These are phyloP conservation scores for Hypoxylon sp. DNA, from an alignment of 2,329 filamentous ascomycete species.

Conservation along the genomic window DNA sequence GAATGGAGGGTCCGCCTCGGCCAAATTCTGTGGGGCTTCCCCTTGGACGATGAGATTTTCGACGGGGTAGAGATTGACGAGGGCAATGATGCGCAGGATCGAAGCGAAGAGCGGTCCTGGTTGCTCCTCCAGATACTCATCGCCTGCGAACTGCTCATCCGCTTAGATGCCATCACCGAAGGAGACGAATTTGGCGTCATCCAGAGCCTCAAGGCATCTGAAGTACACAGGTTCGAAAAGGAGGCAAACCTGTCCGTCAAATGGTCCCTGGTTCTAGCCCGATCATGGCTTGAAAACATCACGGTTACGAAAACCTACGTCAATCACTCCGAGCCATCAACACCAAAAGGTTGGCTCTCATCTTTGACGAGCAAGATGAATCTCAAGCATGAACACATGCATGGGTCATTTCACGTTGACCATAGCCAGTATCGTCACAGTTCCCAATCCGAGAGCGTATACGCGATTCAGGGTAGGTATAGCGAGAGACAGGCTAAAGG, in stretches of 20 bases:
- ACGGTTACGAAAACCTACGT: conserved; percentile 58
- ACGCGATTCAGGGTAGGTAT: conserved; percentile 63
- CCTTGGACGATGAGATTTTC: conserved; percentile 59
- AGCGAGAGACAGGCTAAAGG: conserved; percentile 67
- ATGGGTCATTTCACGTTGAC: conserved; percentile 48
- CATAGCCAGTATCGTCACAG: conserved; percentile 49
- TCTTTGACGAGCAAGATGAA: conserved; percentile 64
- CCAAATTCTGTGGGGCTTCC: conserved; percentile 72
- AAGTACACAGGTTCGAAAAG: conserved; percentile 68
- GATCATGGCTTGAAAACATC: conserved; percentile 74
- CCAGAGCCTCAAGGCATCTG: conserved; percentile 60
- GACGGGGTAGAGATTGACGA: conserved; percentile 62
- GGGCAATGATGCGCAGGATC: conserved; percentile 56
- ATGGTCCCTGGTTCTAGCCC: conserved; percentile 71
- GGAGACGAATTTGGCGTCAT: conserved; percentile 62
- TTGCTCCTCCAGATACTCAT: conserved; percentile 71
- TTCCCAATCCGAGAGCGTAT: conserved; percentile 47
- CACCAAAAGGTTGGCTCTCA: conserved; percentile 61
- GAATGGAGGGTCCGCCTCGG: conserved; percentile 79
- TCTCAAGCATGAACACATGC: conserved; percentile 49
- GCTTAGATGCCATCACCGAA: conserved; percentile 69
- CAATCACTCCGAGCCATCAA: conserved; percentile 45
- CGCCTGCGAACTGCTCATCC: conserved; percentile 69
- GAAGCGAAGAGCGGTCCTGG: conserved; percentile 71
- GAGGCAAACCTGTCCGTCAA: conserved; percentile 68